Evolutionary conservation across 768 basidiomycete genomes (phyloP), one percentile per base, ranked within the genome.

Genomic region (Lentinula lateritia): DNA sequence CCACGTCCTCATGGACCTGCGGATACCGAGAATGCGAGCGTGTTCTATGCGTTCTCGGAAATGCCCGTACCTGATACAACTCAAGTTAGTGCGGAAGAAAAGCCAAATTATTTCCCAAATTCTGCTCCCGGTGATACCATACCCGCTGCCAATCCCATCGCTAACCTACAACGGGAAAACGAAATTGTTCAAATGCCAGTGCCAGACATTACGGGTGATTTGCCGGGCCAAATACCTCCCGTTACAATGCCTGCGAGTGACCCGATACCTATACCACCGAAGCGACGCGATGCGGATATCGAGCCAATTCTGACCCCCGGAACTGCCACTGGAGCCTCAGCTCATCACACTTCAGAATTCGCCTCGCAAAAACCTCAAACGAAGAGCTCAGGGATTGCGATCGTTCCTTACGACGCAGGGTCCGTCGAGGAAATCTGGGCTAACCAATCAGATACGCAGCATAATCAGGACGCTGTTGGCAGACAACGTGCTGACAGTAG

Each of bases 1-100:
- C 59, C 59, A 10, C 45, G 59, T 13, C 59, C 59, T 52, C 58
- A 59, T 52, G 48, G 59, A 13, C 59, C 50, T 18, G 41, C 50
- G 34, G 50, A 61, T 32, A 46, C 52, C 36, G 52, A 61, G 61
- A 54, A 61, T 38, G 43, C 53, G 3, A 55, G 13, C 38, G 43
- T 56, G 2, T 46, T 50, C 20, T 54, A 36, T 13, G 46, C 56
- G 9, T 56, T 61, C 50, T 43, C 42, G 32, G 53, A 61, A 18
- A 10, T 41, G 53, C 52, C 45, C 36, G 52, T n/a, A 20, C 50
- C 38, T 2, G 13, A 36, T 23, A 16, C 59, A 7, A 28, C 15
- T 43, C 50, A 38, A 50, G n/a, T 36, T 15, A 6, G 9, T 13
- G 38, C 39, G 3, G 50, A 52, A 1, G 50, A 39, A 28, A 36